Evolutionary conservation across 169 alveolate species (phyloP), one percentile per base, ranked within the genome.

Genomic region (Cardiosporidium cionae): DNA sequence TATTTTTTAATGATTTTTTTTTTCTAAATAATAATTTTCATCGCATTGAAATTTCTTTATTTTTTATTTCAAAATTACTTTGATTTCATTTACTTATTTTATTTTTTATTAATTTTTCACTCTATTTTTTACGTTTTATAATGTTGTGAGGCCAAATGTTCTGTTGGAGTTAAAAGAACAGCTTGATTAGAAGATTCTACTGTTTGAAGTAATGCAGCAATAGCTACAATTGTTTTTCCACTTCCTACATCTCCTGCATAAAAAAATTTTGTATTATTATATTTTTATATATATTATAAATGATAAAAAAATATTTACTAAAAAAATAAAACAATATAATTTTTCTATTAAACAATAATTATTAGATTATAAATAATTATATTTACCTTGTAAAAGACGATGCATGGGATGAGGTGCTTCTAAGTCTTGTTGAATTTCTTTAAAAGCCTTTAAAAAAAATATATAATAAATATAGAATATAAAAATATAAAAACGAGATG

Each of bases 141-240:
- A 22, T 71, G 78, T 65, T 71, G 78, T 32, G 65, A 36, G 0
- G 78, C 78, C 0, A 71, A 44, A 23, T 53, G 52, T 4, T 32
- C 70, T 0, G 78, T 71, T 29, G 78, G 78, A 3, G 78, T 70
- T 2, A 71, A 63, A n/a, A 71, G 62, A 22, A 70, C 78, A 6
- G 62, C 78, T 28, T 71, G 78, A 28, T 32, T 58, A 31, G 72
- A 69, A 16, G 70, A 22, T 29, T 25, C 27, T 9, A 62, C 78
- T 2, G 78, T 52, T 9, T 34, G 58, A 29, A 54, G 64, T 16
- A 54, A 29, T 52, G 78, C 78, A 28, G n/a, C 70, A 7, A 37
- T 65, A 2, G 78, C 78, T 27, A 71, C 78, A 33, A 54, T 65
- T 3, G 78, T 71, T 65, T 71, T 71, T 6, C 78, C 78, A 32